Evolutionary conservation across 1,139 yeast species (phyloP), one percentile per base, ranked within the genome.

Genomic region (Candida sanyaensis): DNA sequence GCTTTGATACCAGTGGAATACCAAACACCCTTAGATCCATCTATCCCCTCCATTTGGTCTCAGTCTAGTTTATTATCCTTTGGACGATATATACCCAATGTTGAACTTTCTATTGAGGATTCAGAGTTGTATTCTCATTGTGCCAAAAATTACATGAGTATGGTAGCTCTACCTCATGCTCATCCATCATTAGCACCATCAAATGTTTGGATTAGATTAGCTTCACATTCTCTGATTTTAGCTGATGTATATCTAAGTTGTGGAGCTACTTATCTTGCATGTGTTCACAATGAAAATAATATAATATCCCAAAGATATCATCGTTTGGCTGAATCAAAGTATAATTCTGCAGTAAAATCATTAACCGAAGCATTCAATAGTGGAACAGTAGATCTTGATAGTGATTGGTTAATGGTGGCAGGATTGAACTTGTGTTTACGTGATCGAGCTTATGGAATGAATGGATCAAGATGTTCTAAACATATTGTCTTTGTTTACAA

Each of bases 321-420:
- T 24, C 26, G 29, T 2, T 31, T 50, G n/a, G 45, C 53, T 2
- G 45, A 48, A 21, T 9, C 33, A 8, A 50, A 48, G 30, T 48
- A 50, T 36, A 27, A 34, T 11, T 37, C 44, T 4, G 53, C 53
- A 6, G 44, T 48, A 11, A 37, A 12, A 6, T 41, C 49, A 7
- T 32, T 50, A 21, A 42, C 41, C 10, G 41, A 39, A 23, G 50
- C 45, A 7, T 32, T 50, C 9, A 21, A 41, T 7, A 36, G 33
- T 17, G 42, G 45, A 12, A 13, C 42, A 4, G 31, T 48, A 5
- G 53, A 50, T 41, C 31, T 48, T 13, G 48, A 45, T 28, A 41
- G 47, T 42, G 47, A 50, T 38, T 50, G 53, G 53, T 36, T 50
- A 27, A 42, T 48, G 40, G 45, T 51, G 7, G 49, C 49, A 10